Base-by-base conservation (phyloP, 306 rosid genomes). In the Lupinus albus region DNA sequence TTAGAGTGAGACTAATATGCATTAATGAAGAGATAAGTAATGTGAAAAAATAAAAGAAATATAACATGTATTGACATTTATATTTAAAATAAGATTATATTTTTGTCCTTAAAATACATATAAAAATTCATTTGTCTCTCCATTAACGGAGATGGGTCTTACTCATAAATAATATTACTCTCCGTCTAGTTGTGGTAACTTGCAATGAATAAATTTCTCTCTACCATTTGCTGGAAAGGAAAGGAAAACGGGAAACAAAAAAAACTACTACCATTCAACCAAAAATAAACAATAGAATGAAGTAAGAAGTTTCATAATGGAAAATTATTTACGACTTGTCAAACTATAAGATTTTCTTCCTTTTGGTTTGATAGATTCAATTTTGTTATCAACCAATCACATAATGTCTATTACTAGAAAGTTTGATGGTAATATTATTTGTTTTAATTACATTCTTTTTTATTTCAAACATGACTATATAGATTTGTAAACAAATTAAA, bases 211-310 rank as follows among this genome's bases (percentile, higher is more conserved):
- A 49, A 52, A 73, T 41, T 73, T 46, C 46, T 53, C 70, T 5
- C 7, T 33, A 3, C 15, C n/a, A 17, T 69, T 61, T 52, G 51
- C 66, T 62, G 54, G 17, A 8, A 70, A 64, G 67, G 66, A 53
- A 63, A 47, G 48, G 2, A 57, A 64, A 53, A 16, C 0, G 0
- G 3, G 35, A 12, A n/a, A 20, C 0, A 9, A 3, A 52, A 16
- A 1, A 10, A 52, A 36, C 2, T 20, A 18, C 1, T 4, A 7
- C 1, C 13, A 4, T 30, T 61, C 10, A 36, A 18, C 21, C 30
- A 20, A 30, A 20, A 54, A 61, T 8, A 12, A 18, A 16, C n/a
- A 64, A 12, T 32, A 15, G 5, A 71, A 48, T 17, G 39, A 42
- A 11, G 16, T 5, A 10, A 41, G 1, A 8, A 42, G 17, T 16